Percentiles rank a stretch among this genome's conserved stretches.
Conservation (phyloP, 768 basidiomycete species). For the Leccinum variicolor region DNA sequence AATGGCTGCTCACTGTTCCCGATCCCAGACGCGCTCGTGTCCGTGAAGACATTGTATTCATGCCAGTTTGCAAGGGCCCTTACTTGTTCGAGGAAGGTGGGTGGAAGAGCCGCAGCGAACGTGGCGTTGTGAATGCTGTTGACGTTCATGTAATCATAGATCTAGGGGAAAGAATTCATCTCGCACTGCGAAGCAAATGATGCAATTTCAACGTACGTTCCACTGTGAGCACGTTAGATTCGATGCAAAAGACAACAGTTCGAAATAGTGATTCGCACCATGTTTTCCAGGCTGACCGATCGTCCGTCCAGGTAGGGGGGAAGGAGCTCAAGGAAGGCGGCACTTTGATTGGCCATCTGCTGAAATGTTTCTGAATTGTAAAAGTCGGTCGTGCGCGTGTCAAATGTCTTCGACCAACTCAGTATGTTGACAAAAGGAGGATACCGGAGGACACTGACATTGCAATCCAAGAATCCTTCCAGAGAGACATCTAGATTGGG, state of each 20-base stretch:
- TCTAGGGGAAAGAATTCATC: conserved; percentile 31
- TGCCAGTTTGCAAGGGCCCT: conserved; percentile 68
- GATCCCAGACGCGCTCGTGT: conserved; percentile 49
- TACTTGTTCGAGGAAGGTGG: conserved; percentile 49
- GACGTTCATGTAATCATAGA: conserved; percentile 75
- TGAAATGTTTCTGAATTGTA: conserved; percentile 54
- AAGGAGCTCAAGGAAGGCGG: conserved; percentile 47
- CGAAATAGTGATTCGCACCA: conserved; percentile 38
- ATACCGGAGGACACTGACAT: conserved; percentile 32
- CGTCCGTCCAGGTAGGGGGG: conserved; percentile 53
- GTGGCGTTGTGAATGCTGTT: conserved; percentile 61
- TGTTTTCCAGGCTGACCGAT: conserved; percentile 50
- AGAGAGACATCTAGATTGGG: conserved; percentile 58
- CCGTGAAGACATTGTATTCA: conserved; percentile 66
- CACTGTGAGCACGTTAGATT: conserved; percentile 31
- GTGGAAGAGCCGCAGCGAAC: conserved; percentile 47
- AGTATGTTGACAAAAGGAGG: not conserved
- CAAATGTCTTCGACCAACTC: conserved; percentile 40
- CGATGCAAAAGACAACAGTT: not conserved
- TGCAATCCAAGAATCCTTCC: conserved; percentile 64
- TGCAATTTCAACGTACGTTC: conserved; percentile 36
- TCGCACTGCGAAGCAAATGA: not conserved
- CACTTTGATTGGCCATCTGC: conserved; percentile 41
- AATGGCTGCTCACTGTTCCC: conserved; percentile 51
- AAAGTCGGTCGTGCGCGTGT: conserved; percentile 44